Percentiles rank a stretch among this genome's conserved stretches.
These are phyloP conservation scores for Polytrichum formosum DNA, from an alignment of 225 moss, liverwort and hornwort genomes.

Conservation along the genomic window DNA sequence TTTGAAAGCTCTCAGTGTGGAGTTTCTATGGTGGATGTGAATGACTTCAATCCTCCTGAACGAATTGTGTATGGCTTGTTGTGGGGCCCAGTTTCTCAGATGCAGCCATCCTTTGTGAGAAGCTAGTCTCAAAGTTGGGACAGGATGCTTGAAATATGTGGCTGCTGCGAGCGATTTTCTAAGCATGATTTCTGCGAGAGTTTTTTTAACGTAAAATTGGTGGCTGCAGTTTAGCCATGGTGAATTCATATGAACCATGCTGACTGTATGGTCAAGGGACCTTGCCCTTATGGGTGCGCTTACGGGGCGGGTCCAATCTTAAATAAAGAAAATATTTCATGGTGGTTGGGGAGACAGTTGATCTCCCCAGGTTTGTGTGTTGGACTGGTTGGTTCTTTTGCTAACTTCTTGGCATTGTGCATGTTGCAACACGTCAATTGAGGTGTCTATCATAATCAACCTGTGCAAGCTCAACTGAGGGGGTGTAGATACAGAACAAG, in stretches of 20 bases:
- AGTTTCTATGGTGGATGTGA: too few species aligned
- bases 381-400: conserved; percentile 19
- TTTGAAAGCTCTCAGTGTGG: too few species aligned
- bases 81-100: too few species aligned
- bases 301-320: conserved; percentile 44
- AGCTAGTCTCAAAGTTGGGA: too few species aligned
- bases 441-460: background rate
- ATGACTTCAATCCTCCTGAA: too few species aligned
- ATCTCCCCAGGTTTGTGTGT: conserved; percentile 28
- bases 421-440: background rate
- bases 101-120: too few species aligned
- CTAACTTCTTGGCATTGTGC: conserved; percentile 15
- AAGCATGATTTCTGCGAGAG: too few species aligned
- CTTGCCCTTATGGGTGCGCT: conserved; percentile 54
- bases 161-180: too few species aligned
- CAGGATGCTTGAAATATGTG: too few species aligned
- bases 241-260: conserved; percentile 19
- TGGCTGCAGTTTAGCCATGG: conserved; percentile 26
- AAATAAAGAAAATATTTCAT: conserved; percentile 28
- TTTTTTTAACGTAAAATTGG: background rate
- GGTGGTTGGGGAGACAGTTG: conserved; percentile 24
- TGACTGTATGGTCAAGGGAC: conserved; percentile 27
- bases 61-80: too few species aligned
- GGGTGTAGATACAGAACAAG: too few species aligned
- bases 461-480: too few species aligned